A percentile compares a stretch with the other conserved stretches of the same genome.
These are phyloP conservation scores for Neocatenulostroma microsporum DNA, from an alignment of 2,329 filamentous ascomycete species.

Conservation along the genomic window DNA sequence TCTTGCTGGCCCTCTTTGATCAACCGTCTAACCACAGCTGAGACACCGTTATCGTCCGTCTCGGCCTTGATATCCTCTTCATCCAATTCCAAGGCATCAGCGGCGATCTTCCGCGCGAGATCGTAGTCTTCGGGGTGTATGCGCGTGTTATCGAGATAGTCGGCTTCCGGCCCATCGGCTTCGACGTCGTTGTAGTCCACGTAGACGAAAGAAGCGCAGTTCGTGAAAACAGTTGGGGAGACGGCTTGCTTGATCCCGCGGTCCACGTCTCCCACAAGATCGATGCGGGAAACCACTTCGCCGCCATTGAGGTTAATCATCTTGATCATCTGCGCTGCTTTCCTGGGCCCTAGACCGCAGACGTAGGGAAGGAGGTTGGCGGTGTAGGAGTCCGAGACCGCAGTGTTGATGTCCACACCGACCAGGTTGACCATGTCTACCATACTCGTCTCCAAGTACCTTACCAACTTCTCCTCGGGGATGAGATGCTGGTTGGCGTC, in stretches of 20 bases:
- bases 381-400: slow-evolving; percentile 69
- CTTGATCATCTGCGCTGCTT: slow-evolving; percentile 77
- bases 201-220: slow-evolving; percentile 91
- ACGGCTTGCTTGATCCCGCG: slow-evolving; percentile 55
- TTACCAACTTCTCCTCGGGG: slow-evolving; percentile 76
- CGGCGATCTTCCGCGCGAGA: slow-evolving; percentile 94
- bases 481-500: slow-evolving; percentile 85
- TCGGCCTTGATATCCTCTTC: slow-evolving; percentile 97
- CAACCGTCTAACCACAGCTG: slow-evolving; percentile 88
- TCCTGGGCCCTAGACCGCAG: slow-evolving; percentile 83
- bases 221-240: slow-evolving; percentile 86
- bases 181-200: slow-evolving; percentile 74
- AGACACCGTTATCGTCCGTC: slow-evolving; percentile 78
- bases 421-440: slow-evolving; percentile 98
- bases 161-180: slow-evolving; percentile 59
- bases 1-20: slow-evolving; percentile 91
- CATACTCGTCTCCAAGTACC: slow-evolving; percentile 88
- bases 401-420: slow-evolving; percentile 91
- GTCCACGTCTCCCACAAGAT: slow-evolving; percentile 82
- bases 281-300: slow-evolving; percentile 71
- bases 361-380: slow-evolving; percentile 86
- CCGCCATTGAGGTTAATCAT: slow-evolving; percentile 89
- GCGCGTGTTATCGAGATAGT: slow-evolving; percentile 92
- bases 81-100: slow-evolving; percentile 89
- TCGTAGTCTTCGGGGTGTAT: slow-evolving; percentile 99